Percentiles rank a stretch among this genome's conserved stretches.
Conservation (phyloP, 2,329 filamentous ascomycete species). For the Apiospora saccharicola region DNA sequence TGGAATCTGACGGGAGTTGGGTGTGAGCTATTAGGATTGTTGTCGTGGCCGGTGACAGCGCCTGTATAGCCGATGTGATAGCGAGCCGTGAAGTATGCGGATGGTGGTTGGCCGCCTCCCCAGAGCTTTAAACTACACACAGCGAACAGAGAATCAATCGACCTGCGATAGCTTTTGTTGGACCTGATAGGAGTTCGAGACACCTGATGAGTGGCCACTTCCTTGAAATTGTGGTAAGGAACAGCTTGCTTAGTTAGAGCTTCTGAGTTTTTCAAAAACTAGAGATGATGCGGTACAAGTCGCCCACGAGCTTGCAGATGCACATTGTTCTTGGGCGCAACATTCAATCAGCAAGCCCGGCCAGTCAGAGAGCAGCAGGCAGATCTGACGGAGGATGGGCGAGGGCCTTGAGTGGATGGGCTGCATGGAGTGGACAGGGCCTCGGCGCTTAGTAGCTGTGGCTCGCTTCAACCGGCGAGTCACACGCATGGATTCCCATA, state of each 20-base stretch:
- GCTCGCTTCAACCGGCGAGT: conserved; percentile 52
- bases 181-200: not conserved
- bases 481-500: conserved; percentile 38
- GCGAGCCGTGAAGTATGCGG: not conserved
- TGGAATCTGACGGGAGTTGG: conserved; percentile 8
- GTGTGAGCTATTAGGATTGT: not conserved
- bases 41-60: conserved; percentile 6
- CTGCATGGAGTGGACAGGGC: conserved; percentile 58
- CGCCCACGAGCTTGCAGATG: conserved; percentile 46
- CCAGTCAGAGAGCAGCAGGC: conserved; percentile 35
- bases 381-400: conserved; percentile 31
- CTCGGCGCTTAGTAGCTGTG: conserved; percentile 63
- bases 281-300: conserved; percentile 33
- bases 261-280: conserved; percentile 19
- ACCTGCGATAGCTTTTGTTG: not conserved
- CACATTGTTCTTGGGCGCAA: conserved; percentile 41
- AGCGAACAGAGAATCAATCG: conserved; percentile 2
- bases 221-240: not conserved
- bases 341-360: conserved; percentile 1
- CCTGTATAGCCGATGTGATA: conserved; percentile 4
- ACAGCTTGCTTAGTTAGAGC: not conserved
- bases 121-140: conserved; percentile 7
- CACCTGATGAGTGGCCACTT: conserved; percentile 6
- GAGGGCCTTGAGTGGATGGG: conserved; percentile 40
- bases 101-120: not conserved